These are phyloP conservation scores for sorghum (Sorghum bicolor) DNA, from an alignment of 176 grass and related monocot genomes.

Conservation along the genomic window Sorghum_bicolor_NCBIv3 NC_012870.2:75798001-75798500, in stretches of 20 bases:
- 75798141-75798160: background rate
- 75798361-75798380: conserved; percentile 31
- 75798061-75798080: background rate
- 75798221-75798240: conserved; percentile 77
- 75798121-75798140: conserved; percentile 2
- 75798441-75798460: conserved; percentile 85
- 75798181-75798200: conserved; percentile 12
- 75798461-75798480: conserved; percentile 85
- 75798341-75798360: background rate
- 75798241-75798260: conserved; percentile 72
- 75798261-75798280: conserved; percentile 70
- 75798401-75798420: conserved; percentile 62
- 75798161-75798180: background rate
- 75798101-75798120: background rate
- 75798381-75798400: conserved; percentile 64
- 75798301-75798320: conserved; percentile 39
- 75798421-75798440: conserved; percentile 85
- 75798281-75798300: conserved; percentile 68
- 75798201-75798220: conserved; percentile 85
- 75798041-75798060: background rate
- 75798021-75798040: background rate
- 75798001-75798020: background rate
- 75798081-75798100: background rate
- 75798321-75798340: conserved; percentile 4
- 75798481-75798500: conserved; percentile 73